These are phyloP conservation scores for Hypoxylon sp. DNA, from an alignment of 2,329 filamentous ascomycete genomes.

Conservation along the genomic window DNA sequence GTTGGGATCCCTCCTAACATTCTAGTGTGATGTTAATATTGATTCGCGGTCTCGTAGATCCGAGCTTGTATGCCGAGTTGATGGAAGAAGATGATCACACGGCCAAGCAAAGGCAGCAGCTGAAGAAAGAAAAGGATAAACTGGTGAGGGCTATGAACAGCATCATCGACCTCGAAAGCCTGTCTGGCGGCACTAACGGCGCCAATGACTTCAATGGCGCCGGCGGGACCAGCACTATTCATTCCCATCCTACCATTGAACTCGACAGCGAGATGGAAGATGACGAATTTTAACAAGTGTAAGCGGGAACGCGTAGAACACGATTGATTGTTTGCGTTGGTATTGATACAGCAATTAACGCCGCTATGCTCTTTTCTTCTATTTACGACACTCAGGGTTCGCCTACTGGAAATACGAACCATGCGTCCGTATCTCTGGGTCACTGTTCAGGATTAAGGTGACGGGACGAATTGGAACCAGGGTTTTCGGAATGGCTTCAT, in stretches of 20 bases:
- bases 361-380: background rate
- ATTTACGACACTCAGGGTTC: slow-evolving; percentile 5
- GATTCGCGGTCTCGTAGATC: slow-evolving; percentile 37
- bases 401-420: background rate
- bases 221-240: background rate
- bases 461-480: slow-evolving; percentile 5
- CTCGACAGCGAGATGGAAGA: slow-evolving; percentile 44
- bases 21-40: slow-evolving; percentile 17
- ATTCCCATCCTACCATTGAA: background rate
- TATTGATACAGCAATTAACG: background rate
- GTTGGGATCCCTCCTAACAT: slow-evolving; percentile 27
- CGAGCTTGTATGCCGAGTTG: slow-evolving; percentile 59
- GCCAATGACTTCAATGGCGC: slow-evolving; percentile 17
- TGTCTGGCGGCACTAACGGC: slow-evolving; percentile 40
- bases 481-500: background rate
- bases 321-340: slow-evolving; percentile 10
- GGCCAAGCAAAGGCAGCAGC: slow-evolving; percentile 58
- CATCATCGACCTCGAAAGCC: slow-evolving; percentile 62
- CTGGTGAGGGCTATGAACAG: slow-evolving; percentile 63
- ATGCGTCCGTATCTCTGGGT: slow-evolving; percentile 8
- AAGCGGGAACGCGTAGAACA: background rate
- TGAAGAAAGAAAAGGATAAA: slow-evolving; percentile 63
- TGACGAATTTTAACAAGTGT: background rate
- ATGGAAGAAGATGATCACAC: slow-evolving; percentile 66
- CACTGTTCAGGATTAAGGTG: slow-evolving; percentile 2